Conservation (phyloP, 345 rosid genomes). For the Lepidium aucheri region DNA sequence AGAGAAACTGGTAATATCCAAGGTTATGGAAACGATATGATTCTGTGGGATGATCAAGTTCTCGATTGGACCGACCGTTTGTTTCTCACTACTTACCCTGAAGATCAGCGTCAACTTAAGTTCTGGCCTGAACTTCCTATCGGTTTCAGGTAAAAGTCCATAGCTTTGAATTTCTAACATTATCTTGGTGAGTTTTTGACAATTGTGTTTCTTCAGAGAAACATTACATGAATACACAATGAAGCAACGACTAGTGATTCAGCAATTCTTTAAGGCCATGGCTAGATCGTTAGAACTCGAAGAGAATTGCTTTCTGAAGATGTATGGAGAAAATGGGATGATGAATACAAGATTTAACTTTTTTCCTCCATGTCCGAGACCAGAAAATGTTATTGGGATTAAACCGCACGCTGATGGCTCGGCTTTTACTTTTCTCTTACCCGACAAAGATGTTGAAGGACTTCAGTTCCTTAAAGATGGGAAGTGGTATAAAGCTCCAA, state of each 20-base stretch:
- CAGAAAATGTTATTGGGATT: constrained; percentile 35
- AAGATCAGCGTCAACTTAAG: constrained; percentile 27
- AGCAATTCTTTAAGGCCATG: constrained; percentile 32
- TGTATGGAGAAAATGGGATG: constrained; percentile 24
- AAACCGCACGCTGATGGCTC: constrained; percentile 50
- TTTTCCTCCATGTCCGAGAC: constrained; percentile 43
- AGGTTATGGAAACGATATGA: constrained; percentile 58
- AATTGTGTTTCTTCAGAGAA: constrained; percentile 14
- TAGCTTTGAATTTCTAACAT: neutral
- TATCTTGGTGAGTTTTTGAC: neutral
- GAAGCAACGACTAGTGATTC: constrained; percentile 4
- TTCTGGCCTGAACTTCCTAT: constrained; percentile 51
- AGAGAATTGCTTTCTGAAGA: constrained; percentile 31
- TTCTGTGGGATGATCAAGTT: constrained; percentile 41
- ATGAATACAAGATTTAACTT: constrained; percentile 35
- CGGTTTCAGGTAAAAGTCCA: constrained; percentile 29
- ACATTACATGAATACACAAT: neutral
- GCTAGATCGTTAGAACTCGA: constrained; percentile 36
- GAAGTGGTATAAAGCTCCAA: constrained; percentile 35
- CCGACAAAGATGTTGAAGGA: constrained; percentile 39
- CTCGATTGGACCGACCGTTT: constrained; percentile 57
- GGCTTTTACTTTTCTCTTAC: constrained; percentile 35
- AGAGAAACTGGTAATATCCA: constrained; percentile 37
- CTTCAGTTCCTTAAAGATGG: constrained; percentile 32
- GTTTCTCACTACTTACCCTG: constrained; percentile 32